A percentile compares a stretch with the other conserved stretches of the same genome.
Conservation (phyloP, 352 stramenopile species). For the Labyrinthula sp. region DNA sequence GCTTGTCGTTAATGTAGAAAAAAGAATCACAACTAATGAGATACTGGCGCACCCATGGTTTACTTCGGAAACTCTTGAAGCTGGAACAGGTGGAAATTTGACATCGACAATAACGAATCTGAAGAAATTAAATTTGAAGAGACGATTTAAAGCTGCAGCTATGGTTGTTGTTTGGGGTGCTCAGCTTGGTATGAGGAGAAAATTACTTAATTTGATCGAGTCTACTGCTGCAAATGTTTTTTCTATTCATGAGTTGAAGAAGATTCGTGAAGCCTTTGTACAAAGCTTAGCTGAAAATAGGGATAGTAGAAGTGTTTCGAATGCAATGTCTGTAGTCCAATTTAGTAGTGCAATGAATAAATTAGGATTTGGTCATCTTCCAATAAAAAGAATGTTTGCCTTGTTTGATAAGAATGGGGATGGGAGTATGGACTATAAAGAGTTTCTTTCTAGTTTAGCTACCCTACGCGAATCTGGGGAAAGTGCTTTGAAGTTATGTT, state of each 20-base stretch:
- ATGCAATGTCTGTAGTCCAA: not conserved
- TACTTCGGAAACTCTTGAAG: conserved; percentile 35
- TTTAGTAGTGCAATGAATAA: conserved; percentile 18
- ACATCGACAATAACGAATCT: conserved; percentile 39
- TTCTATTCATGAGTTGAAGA: conserved; percentile 28
- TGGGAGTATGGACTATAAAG: conserved; percentile 29
- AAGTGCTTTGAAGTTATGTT: conserved; percentile 32
- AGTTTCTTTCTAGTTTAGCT: conserved; percentile 30
- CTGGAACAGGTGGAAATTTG: conserved; percentile 31
- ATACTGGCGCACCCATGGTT: conserved; percentile 57
- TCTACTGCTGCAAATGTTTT: conserved; percentile 24
- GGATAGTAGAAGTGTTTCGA: not conserved
- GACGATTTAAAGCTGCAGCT: conserved; percentile 36
- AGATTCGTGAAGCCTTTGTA: conserved; percentile 20
- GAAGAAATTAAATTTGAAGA: conserved; percentile 42
- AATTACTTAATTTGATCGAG: conserved; percentile 21
- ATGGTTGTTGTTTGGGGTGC: conserved; percentile 32
- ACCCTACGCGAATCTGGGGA: conserved; percentile 26
- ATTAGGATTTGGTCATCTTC: conserved; percentile 30
- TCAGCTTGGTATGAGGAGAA: conserved; percentile 20
- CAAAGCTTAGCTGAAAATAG: conserved; percentile 1
- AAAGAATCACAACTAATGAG: conserved; percentile 45
- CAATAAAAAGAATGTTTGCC: conserved; percentile 30
- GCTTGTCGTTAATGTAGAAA: conserved; percentile 47
- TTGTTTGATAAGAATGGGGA: conserved; percentile 27